Evolutionary conservation across 345 rosid genomes (phyloP), one percentile per base, ranked within the genome.

Genomic region (Hirschfeldia incana): DNA sequence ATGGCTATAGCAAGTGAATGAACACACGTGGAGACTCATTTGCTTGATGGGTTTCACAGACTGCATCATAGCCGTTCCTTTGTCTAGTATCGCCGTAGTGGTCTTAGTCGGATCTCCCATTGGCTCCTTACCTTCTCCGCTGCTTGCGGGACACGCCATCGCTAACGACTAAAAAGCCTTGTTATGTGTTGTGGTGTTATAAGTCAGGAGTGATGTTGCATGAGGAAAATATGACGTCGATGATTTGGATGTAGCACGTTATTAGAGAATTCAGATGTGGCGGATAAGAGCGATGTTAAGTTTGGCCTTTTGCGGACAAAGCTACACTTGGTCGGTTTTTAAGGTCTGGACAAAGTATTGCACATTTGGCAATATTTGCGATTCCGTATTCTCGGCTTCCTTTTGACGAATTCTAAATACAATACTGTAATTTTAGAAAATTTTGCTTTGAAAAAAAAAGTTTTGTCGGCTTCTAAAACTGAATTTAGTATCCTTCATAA

Each of bases 1-100:
- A 32, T 94, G 95, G 86, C 88, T 86, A 62, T 94, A 88, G 13
- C 85, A 60, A 5, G 94, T 95, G 65, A 94, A 91, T 67, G 88
- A 89, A 85, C 98, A 91, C 26, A 73, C 86, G 42, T 91, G 94
- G 61, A 89, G 94, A 73, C 76, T 84, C 67, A 87, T 85, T 77
- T 89, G 85, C 75, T 83, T 90, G 12, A 90, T 79, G 6, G 94
- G 94, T 71, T 86, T 94, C 83, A 88, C 42, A 0, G 91, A 83
- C 83, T 89, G 95, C 87, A 91, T 17, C 90, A 89, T 81, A 69
- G 83, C 71, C 29, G 95, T 83, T 9, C 92, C 94, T 72, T 80
- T 84, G 73, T 86, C 92, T 0, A 89, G 65, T 26, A 87, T 44
- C 33, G 79, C 63, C 16, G 89, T 91, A 8, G 75, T 85, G 63